A percentile compares a stretch with the other conserved stretches of the same genome.
Evolutionary conservation across 345 rosid genomes (phyloP).

Genomic region (Camelina neglecta): DNA sequence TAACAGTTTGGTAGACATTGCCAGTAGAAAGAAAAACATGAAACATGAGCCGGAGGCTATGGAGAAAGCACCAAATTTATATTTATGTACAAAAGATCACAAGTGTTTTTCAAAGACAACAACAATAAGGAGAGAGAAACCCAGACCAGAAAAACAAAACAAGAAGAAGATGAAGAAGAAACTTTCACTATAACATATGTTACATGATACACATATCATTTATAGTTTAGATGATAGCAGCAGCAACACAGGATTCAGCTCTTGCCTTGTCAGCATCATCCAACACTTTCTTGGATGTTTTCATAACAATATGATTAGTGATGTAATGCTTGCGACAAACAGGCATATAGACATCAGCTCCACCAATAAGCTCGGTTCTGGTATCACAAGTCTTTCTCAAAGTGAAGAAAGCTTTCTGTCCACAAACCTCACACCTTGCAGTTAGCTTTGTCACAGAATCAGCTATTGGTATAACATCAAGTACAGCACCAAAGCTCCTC

Average conservation of each 20-base stretch:
- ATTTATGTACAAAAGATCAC: constrained; percentile 7
- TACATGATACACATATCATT: constrained; percentile 10
- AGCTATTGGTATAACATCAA: constrained; percentile 81
- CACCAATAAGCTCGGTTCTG: constrained; percentile 72
- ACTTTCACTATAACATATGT: not conserved
- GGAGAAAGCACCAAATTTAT: constrained; percentile 15
- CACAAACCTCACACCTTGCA: constrained; percentile 84
- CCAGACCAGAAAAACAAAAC: constrained; percentile 1
- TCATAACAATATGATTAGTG: constrained; percentile 51
- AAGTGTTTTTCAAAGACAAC: constrained; percentile 9
- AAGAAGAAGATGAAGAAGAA: not conserved
- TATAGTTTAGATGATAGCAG: constrained; percentile 24
- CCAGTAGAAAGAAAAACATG: not conserved
- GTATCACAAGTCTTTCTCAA: constrained; percentile 69
- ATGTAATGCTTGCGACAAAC: constrained; percentile 85
- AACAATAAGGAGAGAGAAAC: constrained; percentile 1
- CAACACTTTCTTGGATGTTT: constrained; percentile 45
- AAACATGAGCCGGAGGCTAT: constrained; percentile 1
- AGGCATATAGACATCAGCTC: constrained; percentile 87
- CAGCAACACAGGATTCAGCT: constrained; percentile 36
- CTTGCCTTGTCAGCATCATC: constrained; percentile 43
- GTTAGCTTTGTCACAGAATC: constrained; percentile 78
- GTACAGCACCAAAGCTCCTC: constrained; percentile 84
- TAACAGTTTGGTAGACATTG: constrained; percentile 36
- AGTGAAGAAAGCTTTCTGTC: constrained; percentile 79